These are phyloP conservation scores for Wickerhamiella infanticola DNA, from an alignment of 1,139 yeast genomes.

Conservation along the genomic window DNA sequence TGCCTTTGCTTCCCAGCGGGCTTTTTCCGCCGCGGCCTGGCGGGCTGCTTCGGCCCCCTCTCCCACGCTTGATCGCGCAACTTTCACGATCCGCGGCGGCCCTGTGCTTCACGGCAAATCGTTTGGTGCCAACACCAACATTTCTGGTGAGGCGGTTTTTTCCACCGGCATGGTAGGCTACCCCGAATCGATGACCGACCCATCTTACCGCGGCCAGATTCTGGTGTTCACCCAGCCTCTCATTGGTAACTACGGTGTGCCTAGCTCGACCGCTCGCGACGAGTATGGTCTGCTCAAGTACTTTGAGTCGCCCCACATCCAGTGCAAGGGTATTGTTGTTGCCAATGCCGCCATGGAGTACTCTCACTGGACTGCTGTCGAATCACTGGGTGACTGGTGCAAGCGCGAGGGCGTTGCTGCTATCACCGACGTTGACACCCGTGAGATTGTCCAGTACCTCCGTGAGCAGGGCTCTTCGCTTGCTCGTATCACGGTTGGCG, in stretches of 20 bases:
- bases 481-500: constrained; percentile 80
- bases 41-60: neutral
- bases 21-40: neutral
- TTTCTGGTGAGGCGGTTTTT: constrained; percentile 94
- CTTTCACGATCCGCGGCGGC: constrained; percentile 81
- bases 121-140: constrained; percentile 83
- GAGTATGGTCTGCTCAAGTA: constrained; percentile 71
- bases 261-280: constrained; percentile 66
- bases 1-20: neutral
- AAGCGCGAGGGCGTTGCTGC: constrained; percentile 94
- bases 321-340: constrained; percentile 91
- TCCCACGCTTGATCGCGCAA: constrained; percentile 51
- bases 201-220: constrained; percentile 91
- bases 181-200: constrained; percentile 98
- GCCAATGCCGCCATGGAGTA: constrained; percentile 90
- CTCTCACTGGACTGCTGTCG: constrained; percentile 98
- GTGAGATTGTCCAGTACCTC: constrained; percentile 79
- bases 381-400: constrained; percentile 90
- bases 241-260: constrained; percentile 96
- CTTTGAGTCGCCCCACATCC: constrained; percentile 81
- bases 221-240: constrained; percentile 93
- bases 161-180: constrained; percentile 95
- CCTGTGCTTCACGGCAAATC: constrained; percentile 88
- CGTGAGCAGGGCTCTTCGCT: constrained; percentile 93
- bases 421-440: constrained; percentile 90